A percentile compares a stretch with the other conserved stretches of the same genome.
Evolutionary conservation across 1,284 basidiomycete genomes (phyloP).

Genomic region (Amylostereum areolatum): DNA sequence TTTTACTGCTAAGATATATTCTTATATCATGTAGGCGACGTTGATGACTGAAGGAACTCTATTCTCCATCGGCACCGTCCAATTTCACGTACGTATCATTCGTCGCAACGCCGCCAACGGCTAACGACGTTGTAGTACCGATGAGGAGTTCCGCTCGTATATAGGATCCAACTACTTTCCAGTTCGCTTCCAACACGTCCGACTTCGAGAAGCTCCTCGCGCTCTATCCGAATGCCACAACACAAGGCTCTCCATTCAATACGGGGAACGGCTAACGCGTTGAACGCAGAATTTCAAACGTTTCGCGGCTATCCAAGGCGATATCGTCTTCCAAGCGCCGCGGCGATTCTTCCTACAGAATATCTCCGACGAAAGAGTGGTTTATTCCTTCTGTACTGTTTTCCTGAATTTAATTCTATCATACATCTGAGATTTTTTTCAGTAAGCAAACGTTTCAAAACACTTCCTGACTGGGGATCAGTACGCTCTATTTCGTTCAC

Average conservation of each 20-base stretch:
- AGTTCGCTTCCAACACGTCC: constrained; percentile 5
- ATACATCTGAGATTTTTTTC: not conserved
- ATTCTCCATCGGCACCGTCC: constrained; percentile 5
- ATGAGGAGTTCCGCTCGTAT: constrained; percentile 3
- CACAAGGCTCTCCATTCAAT: constrained; percentile 27
- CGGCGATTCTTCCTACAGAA: constrained; percentile 22
- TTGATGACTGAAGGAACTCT: constrained; percentile 13
- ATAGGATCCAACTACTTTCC: constrained; percentile 15
- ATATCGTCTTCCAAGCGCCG: constrained; percentile 25
- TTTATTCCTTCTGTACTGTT: constrained; percentile 3
- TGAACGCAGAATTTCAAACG: constrained; percentile 32
- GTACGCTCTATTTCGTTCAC: not conserved
- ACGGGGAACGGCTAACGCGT: constrained; percentile 25
- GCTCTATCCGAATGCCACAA: constrained; percentile 21
- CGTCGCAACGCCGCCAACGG: not conserved
- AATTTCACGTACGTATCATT: constrained; percentile 12
- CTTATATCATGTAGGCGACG: not conserved
- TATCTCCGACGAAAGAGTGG: constrained; percentile 10
- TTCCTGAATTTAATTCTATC: not conserved
- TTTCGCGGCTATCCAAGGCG: constrained; percentile 27
- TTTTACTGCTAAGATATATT: too few relatives aligned
- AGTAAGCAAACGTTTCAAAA: constrained; percentile 7
- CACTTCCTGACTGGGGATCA: constrained; percentile 1
- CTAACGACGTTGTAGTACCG: constrained; percentile 4
- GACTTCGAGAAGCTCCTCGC: constrained; percentile 15